Base-by-base conservation (phyloP, 495 filamentous ascomycete genomes). In the Niebla homalea region DNA sequence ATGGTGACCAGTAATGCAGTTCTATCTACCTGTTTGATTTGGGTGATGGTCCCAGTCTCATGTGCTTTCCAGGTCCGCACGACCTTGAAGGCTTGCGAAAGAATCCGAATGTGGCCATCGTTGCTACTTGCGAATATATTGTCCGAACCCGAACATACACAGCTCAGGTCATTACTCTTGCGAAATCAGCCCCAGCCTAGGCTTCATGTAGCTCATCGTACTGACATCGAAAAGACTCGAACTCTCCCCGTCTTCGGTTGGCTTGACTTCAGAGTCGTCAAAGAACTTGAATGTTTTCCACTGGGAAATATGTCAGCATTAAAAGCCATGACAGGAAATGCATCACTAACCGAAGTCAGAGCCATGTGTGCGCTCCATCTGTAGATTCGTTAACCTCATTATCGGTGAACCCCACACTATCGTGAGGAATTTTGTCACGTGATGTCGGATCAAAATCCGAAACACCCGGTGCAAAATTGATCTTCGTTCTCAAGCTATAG, bases 201-300 rank as follows among this genome's bases (percentile, higher is more conserved):
- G 70, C 63, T 66, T 55, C 64, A 66, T 49, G 69, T 65, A 61
- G 3, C 23, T 70, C 64, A 62, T 53, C 66, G 55, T 43, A 49
- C 69, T 58, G 64, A 85, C 83, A 63, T 78, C 72, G 59, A 85
- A 76, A 36, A 75, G 62, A 26, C 73, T 70, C 45, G 79, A 70
- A 65, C 72, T 78, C 50, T 76, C 74, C n/a, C 56, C 53, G 57
- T 85, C 84, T 64, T 89, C 84, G 47, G 84, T 72, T 51, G 85
- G 75, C 64, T 83, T 83, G 65, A 97, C 81, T 57, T 83, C 80
- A 53, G 81, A 78, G 63, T 94, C 87, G 65, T 95, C 89, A 74
- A 98, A 94, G 80, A 98, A 97, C 77, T 92, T 89, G 73, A 98
- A 97, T 47, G 85, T 80, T 85, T 94, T 94, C 92, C 93, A 96